Evolutionary conservation across 2,329 filamentous ascomycete genomes (phyloP).

Genomic region (Xylogone sp.): DNA sequence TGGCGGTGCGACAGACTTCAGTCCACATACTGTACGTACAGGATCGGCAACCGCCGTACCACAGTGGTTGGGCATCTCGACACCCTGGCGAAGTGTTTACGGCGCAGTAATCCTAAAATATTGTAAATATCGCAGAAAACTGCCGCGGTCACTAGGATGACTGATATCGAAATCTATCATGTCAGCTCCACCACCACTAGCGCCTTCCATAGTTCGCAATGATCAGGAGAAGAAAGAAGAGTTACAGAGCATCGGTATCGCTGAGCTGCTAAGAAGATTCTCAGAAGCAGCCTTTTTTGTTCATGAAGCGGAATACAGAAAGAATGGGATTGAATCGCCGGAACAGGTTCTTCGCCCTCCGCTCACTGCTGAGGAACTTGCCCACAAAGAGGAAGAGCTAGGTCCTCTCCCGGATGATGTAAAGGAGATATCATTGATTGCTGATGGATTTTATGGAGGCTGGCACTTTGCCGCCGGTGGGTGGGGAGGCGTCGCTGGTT

Average conservation of each 20-base stretch:
- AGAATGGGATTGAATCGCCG: neutral
- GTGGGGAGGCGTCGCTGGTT: neutral
- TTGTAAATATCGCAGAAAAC: too few relatives aligned
- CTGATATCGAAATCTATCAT: too few relatives aligned
- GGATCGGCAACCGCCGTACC: too few relatives aligned
- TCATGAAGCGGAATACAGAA: neutral
- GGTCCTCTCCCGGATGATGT: neutral
- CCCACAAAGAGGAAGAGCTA: neutral
- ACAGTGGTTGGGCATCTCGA: too few relatives aligned
- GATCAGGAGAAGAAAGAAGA: neutral
- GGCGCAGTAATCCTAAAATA: too few relatives aligned
- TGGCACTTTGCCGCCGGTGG: neutral
- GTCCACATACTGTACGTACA: too few relatives aligned
- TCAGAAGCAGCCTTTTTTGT: neutral
- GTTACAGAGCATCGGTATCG: neutral
- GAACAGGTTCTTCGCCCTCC: neutral
- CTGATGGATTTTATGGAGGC: neutral
- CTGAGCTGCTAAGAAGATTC: neutral
- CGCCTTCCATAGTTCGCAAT: neutral
- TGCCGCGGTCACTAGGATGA: too few relatives aligned
- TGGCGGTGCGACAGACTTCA: too few relatives aligned
- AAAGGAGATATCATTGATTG: neutral
- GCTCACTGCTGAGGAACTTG: neutral
- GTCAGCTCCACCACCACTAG: too few relatives aligned
- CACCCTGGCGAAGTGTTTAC: too few relatives aligned